phyloP scores from a whole-genome alignment of 768 basidiomycete species.

The Kwoniella newhampshirensis region DNA sequence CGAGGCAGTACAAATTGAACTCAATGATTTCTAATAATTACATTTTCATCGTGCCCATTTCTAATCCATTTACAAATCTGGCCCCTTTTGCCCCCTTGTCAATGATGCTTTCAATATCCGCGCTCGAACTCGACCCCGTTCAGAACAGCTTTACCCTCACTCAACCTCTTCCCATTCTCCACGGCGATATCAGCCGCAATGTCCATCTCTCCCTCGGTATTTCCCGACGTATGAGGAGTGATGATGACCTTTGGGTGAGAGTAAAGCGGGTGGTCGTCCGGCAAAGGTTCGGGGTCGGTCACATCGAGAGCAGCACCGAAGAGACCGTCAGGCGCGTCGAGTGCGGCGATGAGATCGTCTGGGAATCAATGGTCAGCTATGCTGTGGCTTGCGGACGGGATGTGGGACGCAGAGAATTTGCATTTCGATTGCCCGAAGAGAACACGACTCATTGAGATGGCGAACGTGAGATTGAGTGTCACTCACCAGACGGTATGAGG shows the following conservation, averaged over 20 bases:
- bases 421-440: conserved; percentile 1
- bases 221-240: conserved; percentile 53
- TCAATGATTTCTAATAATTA: no score
- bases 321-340: conserved; percentile 31
- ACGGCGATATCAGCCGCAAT: conserved; percentile 45
- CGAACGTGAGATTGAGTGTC: not conserved
- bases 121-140: conserved; percentile 35
- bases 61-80: no score
- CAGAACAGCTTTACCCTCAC: conserved; percentile 29
- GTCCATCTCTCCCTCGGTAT: conserved; percentile 43
- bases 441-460: not conserved
- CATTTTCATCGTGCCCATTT: no score
- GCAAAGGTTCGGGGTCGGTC: conserved; percentile 55
- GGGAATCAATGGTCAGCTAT: not conserved
- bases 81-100: no score
- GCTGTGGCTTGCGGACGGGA: not conserved
- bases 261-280: conserved; percentile 49
- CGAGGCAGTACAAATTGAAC: no score
- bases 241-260: conserved; percentile 51
- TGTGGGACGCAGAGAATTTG: not conserved
- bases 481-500: conserved; percentile 49
- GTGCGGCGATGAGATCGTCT: conserved; percentile 40
- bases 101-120: conserved; percentile 36
- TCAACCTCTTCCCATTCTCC: conserved; percentile 38
- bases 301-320: conserved; percentile 52